Percentiles rank a stretch among this genome's conserved stretches.
These are phyloP conservation scores for Astragalus membranaceus DNA, from an alignment of 306 rosid genomes.

Conservation along the genomic window DNA sequence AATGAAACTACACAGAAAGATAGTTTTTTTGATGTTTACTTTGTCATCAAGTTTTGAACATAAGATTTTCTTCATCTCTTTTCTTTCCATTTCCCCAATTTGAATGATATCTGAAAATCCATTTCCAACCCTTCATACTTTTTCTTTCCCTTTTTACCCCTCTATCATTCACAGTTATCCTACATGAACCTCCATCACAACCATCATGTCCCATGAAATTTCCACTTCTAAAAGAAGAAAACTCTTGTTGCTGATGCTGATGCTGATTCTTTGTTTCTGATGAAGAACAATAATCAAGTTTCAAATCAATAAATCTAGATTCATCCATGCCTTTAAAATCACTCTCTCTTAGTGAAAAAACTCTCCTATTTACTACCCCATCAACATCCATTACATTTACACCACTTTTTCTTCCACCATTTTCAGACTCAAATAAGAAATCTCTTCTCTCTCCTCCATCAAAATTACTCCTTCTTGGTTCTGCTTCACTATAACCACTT, in stretches of 20 bases:
- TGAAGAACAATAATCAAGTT: constrained; percentile 53
- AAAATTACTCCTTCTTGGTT: constrained; percentile 74
- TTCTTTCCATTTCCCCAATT: constrained; percentile 53
- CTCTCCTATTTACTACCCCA: constrained; percentile 46
- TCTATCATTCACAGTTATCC: constrained; percentile 74
- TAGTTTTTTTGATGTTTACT: too few species aligned
- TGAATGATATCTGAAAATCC: constrained; percentile 79
- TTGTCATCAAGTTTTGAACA: constrained; percentile 36
- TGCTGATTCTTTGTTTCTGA: constrained; percentile 39
- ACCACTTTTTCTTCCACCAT: constrained; percentile 31
- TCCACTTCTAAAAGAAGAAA: constrained; percentile 18
- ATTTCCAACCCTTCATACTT: constrained; percentile 78
- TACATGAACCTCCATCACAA: constrained; percentile 73
- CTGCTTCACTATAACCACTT: constrained; percentile 92
- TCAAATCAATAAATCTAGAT: constrained; percentile 80
- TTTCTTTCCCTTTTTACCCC: constrained; percentile 67
- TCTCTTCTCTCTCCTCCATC: constrained; percentile 55
- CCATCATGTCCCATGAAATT: constrained; percentile 37
- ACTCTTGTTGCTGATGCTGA: too few species aligned
- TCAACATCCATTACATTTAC: too few species aligned
- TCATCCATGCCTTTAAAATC: constrained; percentile 89
- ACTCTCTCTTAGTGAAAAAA: constrained; percentile 83
- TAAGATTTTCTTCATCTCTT: constrained; percentile 55
- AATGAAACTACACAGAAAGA: constrained; percentile 27
- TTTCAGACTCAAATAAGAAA: constrained; percentile 29